Conservation (phyloP, 129 eudicot genomes). For the Lonicera japonica region DNA sequence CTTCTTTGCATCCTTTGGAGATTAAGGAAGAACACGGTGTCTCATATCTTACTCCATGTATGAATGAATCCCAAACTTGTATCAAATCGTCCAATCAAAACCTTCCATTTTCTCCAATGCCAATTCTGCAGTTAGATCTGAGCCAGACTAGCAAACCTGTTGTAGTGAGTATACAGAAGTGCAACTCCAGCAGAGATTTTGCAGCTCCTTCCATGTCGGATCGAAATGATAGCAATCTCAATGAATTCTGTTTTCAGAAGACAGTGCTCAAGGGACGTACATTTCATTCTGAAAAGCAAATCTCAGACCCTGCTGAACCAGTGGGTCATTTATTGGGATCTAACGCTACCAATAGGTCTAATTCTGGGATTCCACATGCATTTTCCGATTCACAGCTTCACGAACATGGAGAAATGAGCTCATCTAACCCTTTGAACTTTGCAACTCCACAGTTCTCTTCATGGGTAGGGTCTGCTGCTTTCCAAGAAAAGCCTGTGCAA, state of each 20-base stretch:
- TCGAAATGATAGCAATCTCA: constrained; percentile 7
- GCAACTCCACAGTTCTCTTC: constrained; percentile 33
- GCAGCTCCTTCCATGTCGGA: constrained; percentile 9
- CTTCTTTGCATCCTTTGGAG: constrained; percentile 23
- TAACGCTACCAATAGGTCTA: constrained; percentile 26
- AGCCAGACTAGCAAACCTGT: constrained; percentile 5
- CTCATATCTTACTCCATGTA: constrained; percentile 16
- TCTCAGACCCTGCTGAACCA: constrained; percentile 37
- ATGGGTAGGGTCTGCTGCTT: constrained; percentile 13
- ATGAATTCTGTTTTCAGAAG: constrained; percentile 16
- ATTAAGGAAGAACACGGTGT: constrained; percentile 14
- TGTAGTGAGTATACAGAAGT: background rate
- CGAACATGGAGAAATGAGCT: constrained; percentile 44
- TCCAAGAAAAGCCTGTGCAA: constrained; percentile 26
- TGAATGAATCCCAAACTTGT: constrained; percentile 26
- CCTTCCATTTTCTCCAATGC: constrained; percentile 27
- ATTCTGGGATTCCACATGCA: constrained; percentile 73
- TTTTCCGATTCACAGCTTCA: constrained; percentile 85
- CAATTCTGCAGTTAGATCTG: constrained; percentile 36
- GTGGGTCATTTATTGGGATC: constrained; percentile 29
- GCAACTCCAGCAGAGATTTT: constrained; percentile 7
- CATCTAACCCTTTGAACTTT: constrained; percentile 43
- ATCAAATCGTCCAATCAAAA: constrained; percentile 23
- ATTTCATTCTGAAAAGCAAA: constrained; percentile 44
- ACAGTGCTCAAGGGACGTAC: constrained; percentile 32